Conservation (phyloP, 75 land plant species). For the Pseudotsuga menziesii region DNA sequence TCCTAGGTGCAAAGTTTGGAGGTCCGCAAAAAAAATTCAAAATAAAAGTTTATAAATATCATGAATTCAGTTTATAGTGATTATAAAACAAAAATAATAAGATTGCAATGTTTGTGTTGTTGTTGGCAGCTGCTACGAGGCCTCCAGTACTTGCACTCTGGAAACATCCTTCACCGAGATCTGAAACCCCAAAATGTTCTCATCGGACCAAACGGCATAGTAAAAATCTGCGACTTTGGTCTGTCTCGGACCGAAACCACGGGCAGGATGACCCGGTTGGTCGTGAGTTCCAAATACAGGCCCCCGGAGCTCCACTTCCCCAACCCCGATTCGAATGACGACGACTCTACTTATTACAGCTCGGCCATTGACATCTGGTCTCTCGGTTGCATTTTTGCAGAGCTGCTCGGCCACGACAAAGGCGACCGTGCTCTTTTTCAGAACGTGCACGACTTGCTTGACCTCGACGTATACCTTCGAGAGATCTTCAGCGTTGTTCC, state of each 20-base stretch:
- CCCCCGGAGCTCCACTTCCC: slow-evolving; percentile 35
- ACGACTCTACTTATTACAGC: slow-evolving; percentile 20
- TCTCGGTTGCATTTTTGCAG: slow-evolving; percentile 41
- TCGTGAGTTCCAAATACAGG: slow-evolving; percentile 33
- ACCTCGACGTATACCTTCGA: too few relatives aligned
- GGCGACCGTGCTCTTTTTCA: too few relatives aligned
- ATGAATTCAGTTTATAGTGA: too few relatives aligned
- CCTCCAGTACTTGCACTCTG: slow-evolving; percentile 32
- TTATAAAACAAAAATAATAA: too few relatives aligned
- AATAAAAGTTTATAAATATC: too few relatives aligned
- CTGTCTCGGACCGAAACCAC: slow-evolving; percentile 28
- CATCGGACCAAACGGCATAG: slow-evolving; percentile 25
- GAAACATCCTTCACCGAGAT: slow-evolving; percentile 38
- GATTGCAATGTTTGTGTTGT: too few relatives aligned
- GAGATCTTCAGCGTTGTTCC: too few relatives aligned
- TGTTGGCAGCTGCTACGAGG: slow-evolving; percentile 32
- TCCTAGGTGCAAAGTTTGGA: too few relatives aligned
- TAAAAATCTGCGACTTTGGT: slow-evolving; percentile 37
- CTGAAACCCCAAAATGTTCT: slow-evolving; percentile 36
- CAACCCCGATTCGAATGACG: background rate
- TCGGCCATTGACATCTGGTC: slow-evolving; percentile 45
- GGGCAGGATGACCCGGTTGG: slow-evolving; percentile 29
- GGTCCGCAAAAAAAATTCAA: too few relatives aligned
- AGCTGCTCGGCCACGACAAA: slow-evolving; percentile 24
- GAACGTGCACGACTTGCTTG: too few relatives aligned